These are phyloP conservation scores for Butyriboletus loyo DNA, from an alignment of 768 basidiomycete species.

Conservation along the genomic window DNA sequence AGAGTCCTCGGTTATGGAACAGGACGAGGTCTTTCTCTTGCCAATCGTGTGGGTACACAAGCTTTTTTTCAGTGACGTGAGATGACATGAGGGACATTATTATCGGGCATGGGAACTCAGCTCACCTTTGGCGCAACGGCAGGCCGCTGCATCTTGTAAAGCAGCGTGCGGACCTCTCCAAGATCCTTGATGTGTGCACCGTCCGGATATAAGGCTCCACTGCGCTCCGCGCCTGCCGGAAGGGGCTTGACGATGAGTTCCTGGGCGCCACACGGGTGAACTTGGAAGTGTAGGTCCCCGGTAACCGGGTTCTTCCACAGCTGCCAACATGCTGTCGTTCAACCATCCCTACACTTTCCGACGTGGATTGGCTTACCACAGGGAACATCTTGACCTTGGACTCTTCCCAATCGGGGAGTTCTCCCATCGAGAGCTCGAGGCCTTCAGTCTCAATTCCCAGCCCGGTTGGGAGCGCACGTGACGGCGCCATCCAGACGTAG, in stretches of 20 bases:
- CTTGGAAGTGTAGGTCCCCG: conserved; percentile 79
- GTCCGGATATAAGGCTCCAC: conserved; percentile 77
- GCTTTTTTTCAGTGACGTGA: conserved; percentile 23
- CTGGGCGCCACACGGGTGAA: conserved; percentile 76
- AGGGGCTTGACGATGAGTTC: conserved; percentile 74
- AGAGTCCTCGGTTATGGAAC: conserved; percentile 70
- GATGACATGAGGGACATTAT: neutral
- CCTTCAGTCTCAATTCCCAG: conserved; percentile 81
- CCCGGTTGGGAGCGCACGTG: conserved; percentile 71
- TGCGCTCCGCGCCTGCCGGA: conserved; percentile 52
- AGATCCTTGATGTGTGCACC: conserved; percentile 76
- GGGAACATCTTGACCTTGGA: conserved; percentile 70
- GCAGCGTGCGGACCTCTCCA: conserved; percentile 61
- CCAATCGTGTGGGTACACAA: conserved; percentile 92
- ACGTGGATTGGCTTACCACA: conserved; percentile 37
- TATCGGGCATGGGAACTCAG: neutral
- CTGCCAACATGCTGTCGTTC: conserved; percentile 32
- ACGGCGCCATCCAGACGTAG: conserved; percentile 87
- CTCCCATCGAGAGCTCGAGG: conserved; percentile 58
- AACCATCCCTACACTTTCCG: neutral
- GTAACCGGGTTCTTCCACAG: conserved; percentile 93
- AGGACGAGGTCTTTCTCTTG: conserved; percentile 59
- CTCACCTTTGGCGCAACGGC: conserved; percentile 75
- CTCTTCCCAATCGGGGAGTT: conserved; percentile 84
- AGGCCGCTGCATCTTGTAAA: conserved; percentile 87